Base-by-base conservation (phyloP, 2,329 filamentous ascomycete species). In the Ophiostoma sp. region DNA sequence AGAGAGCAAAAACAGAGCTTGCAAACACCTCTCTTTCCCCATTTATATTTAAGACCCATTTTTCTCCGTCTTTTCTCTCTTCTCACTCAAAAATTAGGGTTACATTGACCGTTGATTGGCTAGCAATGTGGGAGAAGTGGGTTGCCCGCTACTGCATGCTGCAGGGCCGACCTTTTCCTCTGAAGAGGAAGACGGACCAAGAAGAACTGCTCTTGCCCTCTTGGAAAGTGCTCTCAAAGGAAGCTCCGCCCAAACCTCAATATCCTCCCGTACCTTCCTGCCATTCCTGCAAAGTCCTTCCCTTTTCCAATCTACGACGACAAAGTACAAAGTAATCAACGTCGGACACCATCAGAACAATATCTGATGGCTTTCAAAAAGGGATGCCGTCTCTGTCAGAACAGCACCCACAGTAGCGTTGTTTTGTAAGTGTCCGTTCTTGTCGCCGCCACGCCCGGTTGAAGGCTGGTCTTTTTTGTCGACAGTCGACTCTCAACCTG, bases 11-110 rank as follows among this genome's bases (percentile, higher is more conserved):
- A 25, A 39, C 22, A 28, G 15, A 33, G 25, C 19, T 15, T 17
- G 42, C 42, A 48, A 48, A 48, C 28, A 48, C 15, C 22, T 1
- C 19, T 5, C 5, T 59, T 2, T 17, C 55, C 63, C 15, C 36
- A 48, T 33, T 68, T 45, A 28, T 6, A n/a, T n/a, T n/a, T n/a
- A 63, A 39, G 57, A 22, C 57, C 57, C 61, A 42, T 36, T 28
- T 50, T 19, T 55, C 66, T 36, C 66, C 31, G 45, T 69, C 48
- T 55, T 55, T 36, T 33, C 17, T 66, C 63, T 66, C 22, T 48
- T 3, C 33, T 63, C 28, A 22, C 59, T 6, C 19, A 17, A 68
- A 45, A 15, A 8, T 36, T 28, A 64, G 59, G 63, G 63, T 33
- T 33, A 12, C 25, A 68, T 50, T 3, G 6, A 8, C 8, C 1